Base-by-base conservation (phyloP, 495 filamentous ascomycete genomes). In the Penicillium desertorum region DNA sequence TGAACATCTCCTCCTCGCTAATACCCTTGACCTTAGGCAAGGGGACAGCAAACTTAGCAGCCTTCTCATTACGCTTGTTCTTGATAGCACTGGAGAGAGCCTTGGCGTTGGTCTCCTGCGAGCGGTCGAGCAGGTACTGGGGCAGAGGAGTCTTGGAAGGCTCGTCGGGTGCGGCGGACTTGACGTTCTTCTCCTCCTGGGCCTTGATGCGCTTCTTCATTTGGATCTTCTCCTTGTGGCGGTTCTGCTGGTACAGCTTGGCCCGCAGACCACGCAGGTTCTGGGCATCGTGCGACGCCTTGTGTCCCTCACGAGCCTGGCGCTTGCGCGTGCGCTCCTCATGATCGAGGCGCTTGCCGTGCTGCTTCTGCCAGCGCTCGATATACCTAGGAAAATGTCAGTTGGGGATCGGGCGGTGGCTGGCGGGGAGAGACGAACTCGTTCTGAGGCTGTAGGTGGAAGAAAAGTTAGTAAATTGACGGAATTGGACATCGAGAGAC, bases 171-270 rank as follows among this genome's bases (percentile, higher is more conserved):
- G 84, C 82, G n/a, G 84, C 79, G n/a, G 89, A 87, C 75, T 96
- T 95, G 80, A 98, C 86, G 67, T 95, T 95, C 73, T 89, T 87
- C 80, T 97, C 89, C 71, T 98, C 94, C 77, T 93, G 88, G 56
- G 88, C 86, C 73, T 88, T 88, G 83, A 98, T 96, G 65, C 86
- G 80, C 84, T 98, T 97, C 75, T 89, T 88, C 89, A 98, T 93
- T 85, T 97, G 92, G 72, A 99, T 98, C 87, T 99, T 99, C 78
- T 98, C 90, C 66, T 88, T 83, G 76, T 92, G 90, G 41, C 94
- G 83, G 83, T 94, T 89, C 81, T 96, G 89, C 72, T 91, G 88
- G 80, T 96, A 89, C 67, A 96, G 81, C 80, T 99, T 99, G 65
- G 94, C 94, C 59, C 91, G 81, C 63, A 97, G 83, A 60, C 95